phyloP scores from a whole-genome alignment of 148 eudicot genomes.

The Chenopodium berlandieri region DNA sequence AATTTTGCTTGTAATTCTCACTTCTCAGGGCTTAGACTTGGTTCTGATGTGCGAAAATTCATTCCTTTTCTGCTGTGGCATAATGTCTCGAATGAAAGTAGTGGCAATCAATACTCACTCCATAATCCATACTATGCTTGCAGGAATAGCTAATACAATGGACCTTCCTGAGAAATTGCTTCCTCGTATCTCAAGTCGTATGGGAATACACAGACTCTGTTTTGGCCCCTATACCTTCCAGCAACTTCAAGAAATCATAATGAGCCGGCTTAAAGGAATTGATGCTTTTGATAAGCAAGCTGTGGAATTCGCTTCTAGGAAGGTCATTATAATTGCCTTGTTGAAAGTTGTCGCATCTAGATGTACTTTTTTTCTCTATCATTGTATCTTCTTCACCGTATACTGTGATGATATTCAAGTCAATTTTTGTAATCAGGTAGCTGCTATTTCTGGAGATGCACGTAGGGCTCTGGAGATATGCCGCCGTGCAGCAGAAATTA shows the following conservation, averaged over 20 bases:
- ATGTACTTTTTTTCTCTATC: background rate
- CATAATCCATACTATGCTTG: constrained; percentile 11
- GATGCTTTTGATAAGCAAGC: constrained; percentile 96
- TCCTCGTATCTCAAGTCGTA: constrained; percentile 95
- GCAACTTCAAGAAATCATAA: constrained; percentile 95
- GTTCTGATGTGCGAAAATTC: background rate
- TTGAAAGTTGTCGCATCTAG: background rate
- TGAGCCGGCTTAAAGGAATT: constrained; percentile 85
- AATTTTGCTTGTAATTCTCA: constrained; percentile 1
- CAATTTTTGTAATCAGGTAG: constrained; percentile 54
- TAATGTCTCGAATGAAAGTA: constrained; percentile 5
- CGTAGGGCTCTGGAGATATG: constrained; percentile 96
- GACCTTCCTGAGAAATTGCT: constrained; percentile 99
- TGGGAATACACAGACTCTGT: constrained; percentile 96
- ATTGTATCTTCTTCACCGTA: background rate
- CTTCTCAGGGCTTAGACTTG: constrained; percentile 4
- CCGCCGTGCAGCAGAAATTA: constrained; percentile 93
- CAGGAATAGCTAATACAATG: constrained; percentile 99
- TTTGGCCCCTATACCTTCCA: constrained; percentile 88
- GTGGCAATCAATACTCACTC: background rate
- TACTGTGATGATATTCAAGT: constrained; percentile 5
- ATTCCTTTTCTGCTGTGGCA: background rate
- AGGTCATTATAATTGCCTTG: constrained; percentile 41
- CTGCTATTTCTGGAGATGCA: constrained; percentile 99
- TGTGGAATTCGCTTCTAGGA: constrained; percentile 91